Conservation (phyloP, 192 early-diverging fungal genomes). For the Borealophlyctis nickersoniae region DNA sequence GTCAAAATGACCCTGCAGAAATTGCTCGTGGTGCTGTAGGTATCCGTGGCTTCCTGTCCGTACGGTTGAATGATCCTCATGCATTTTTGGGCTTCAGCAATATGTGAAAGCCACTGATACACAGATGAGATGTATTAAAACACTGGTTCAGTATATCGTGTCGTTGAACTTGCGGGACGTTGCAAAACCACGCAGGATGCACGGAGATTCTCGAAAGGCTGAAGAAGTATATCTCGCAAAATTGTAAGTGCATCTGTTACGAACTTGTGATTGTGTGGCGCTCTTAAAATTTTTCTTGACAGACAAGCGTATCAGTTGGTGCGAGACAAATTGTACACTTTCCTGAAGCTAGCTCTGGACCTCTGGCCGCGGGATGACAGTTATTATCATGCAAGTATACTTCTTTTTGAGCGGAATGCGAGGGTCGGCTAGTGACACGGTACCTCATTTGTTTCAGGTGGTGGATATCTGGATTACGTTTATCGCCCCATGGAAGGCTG, state of each 20-base stretch:
- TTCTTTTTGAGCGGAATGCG: too few relatives aligned
- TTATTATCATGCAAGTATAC: conserved; percentile 14
- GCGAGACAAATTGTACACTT: conserved; percentile 32
- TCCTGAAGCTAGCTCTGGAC: conserved; percentile 29
- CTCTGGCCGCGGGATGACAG: conserved; percentile 29
- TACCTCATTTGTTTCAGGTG: too few relatives aligned
- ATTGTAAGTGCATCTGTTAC: too few relatives aligned
- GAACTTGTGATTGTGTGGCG: too few relatives aligned
- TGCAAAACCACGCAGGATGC: too few relatives aligned
- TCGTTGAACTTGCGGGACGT: too few relatives aligned
- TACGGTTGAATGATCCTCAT: background rate
- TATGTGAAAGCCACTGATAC: conserved; percentile 13
- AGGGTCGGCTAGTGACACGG: too few relatives aligned
- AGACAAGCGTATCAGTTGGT: conserved; percentile 25
- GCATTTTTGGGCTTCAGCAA: background rate
- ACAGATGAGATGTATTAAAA: conserved; percentile 9
- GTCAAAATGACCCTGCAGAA: conserved; percentile 33
- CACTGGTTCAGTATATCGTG: too few relatives aligned
- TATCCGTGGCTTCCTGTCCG: background rate
- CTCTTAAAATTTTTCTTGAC: conserved; percentile 5
- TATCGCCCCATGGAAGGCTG: conserved; percentile 36
- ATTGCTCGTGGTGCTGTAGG: conserved; percentile 14
- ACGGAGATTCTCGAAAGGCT: too few relatives aligned
- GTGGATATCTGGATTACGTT: conserved; percentile 40
- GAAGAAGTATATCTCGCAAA: too few relatives aligned